A percentile compares a stretch with the other conserved stretches of the same genome.
phyloP scores from a whole-genome alignment of 1,139 yeast species.

The Kodamaea fungicola region DNA sequence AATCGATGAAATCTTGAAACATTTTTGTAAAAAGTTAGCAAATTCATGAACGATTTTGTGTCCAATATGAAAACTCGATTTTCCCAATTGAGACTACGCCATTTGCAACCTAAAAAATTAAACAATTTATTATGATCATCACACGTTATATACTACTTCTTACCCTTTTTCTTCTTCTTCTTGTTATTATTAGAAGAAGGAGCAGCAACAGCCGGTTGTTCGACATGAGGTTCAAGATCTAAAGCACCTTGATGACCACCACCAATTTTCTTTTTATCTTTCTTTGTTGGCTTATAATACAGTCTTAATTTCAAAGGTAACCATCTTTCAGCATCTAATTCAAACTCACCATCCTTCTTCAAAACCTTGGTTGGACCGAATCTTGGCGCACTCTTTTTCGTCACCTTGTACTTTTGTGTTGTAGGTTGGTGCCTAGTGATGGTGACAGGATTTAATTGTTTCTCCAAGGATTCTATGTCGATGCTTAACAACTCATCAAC shows the following conservation, averaged over 20 bases:
- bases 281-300: conserved; percentile 73
- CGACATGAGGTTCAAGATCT: conserved; percentile 17
- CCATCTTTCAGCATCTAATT: conserved; percentile 72
- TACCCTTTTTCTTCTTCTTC: conserved; percentile 52
- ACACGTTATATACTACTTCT: conserved; percentile 21
- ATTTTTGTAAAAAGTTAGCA: too few species aligned
- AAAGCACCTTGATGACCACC: conserved; percentile 69
- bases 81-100: too few species aligned
- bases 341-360: conserved; percentile 29
- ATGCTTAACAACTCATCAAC: conserved; percentile 30
- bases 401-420: conserved; percentile 14
- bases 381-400: conserved; percentile 29
- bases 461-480: conserved; percentile 14
- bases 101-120: too few species aligned
- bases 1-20: too few species aligned
- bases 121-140: too few species aligned
- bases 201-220: conserved; percentile 5
- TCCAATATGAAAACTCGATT: too few species aligned
- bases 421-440: conserved; percentile 6
- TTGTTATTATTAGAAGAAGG: conserved; percentile 22
- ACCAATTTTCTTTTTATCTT: conserved; percentile 52
- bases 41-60: too few species aligned
- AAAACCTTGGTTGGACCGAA: conserved; percentile 37
- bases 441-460: conserved; percentile 3
- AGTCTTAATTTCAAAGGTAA: conserved; percentile 82